Evolutionary conservation across 1,139 yeast genomes (phyloP), one percentile per base, ranked within the genome.

Genomic region (Zygosaccharomyces pseudobailii): DNA sequence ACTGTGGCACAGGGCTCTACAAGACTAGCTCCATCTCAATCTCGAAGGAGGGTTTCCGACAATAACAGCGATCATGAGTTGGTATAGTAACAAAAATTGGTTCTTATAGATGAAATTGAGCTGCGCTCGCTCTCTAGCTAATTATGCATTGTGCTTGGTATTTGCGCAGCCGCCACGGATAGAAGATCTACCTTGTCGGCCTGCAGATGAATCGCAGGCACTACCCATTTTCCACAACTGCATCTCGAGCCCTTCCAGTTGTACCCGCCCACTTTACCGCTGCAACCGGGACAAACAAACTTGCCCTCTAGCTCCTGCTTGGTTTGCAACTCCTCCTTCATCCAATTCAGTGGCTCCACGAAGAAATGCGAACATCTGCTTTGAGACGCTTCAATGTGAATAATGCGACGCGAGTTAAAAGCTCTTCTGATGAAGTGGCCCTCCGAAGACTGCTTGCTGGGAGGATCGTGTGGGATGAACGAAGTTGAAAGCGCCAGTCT

Each of bases 241-340:
- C 99, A 92, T 55, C 95, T 73, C 4, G 90, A 81, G 0, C 99
- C 99, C 62, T 83, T 87, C 99, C 99, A 92, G 53, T 84, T 81
- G 63, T 89, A 92, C 0, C 89, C 90, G 5, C 98, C 98, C 2
- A 84, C 78, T 66, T 84, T 85, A n/a, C 86, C 74, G 4, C 73
- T 71, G 70, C 99, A 92, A 59, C 83, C 84, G 3, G 95, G 94
- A 65, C 99, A 92, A 20, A 70, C 65, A 42, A 92, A 81, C 59
- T 84, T 87, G 2, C 98, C 98, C 63, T 90, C 97, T 6, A 92
- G 61, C 45, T 82, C 84, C 40, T 78, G 79, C 52, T 71, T 68
- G 34, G 73, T 79, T 37, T 71, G 75, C 36, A 90, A 71, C 60
- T 87, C 96, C 1, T 73, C 71, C 51, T 82, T 77, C 99, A 92